Percentiles rank a stretch among this genome's conserved stretches.
Evolutionary conservation across 352 stramenopile species (phyloP).

Genomic region (Globisporangium irregulare): DNA sequence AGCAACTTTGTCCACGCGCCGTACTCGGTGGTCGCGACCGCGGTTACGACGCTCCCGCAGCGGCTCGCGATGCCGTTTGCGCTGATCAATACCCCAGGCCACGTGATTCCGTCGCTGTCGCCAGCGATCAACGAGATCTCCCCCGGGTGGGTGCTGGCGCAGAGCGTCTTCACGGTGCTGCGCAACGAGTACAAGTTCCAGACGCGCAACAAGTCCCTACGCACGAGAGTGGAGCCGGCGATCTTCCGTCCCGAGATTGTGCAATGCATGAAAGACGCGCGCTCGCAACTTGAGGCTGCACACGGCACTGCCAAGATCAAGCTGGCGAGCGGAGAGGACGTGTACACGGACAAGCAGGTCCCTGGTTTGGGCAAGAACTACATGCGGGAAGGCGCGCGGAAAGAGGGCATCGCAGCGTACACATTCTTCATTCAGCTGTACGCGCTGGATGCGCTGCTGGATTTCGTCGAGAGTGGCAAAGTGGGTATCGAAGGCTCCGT

Average conservation of each 20-base stretch:
- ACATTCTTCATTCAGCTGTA: constrained; percentile 84
- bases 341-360: constrained; percentile 79
- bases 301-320: constrained; percentile 36
- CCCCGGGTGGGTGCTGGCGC: constrained; percentile 88
- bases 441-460: constrained; percentile 59
- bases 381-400: constrained; percentile 64
- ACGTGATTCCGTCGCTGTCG: constrained; percentile 80
- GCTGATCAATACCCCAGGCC: constrained; percentile 66
- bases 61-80: constrained; percentile 75
- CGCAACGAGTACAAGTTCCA: constrained; percentile 89
- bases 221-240: constrained; percentile 49
- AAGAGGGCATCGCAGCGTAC: constrained; percentile 62
- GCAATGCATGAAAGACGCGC: constrained; percentile 71
- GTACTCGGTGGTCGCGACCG: constrained; percentile 95
- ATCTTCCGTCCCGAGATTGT: constrained; percentile 80
- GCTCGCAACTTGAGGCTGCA: constrained; percentile 30
- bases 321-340: constrained; percentile 40
- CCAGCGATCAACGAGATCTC: constrained; percentile 84
- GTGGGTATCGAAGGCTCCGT: constrained; percentile 31
- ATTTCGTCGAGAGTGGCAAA: constrained; percentile 25
- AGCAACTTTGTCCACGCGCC: constrained; percentile 90
- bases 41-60: constrained; percentile 89
- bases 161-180: constrained; percentile 90
- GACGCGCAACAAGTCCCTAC: constrained; percentile 72
- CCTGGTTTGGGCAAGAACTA: constrained; percentile 83